Evolutionary conservation across 441 rosid genomes (phyloP).

Genomic region (Croton setiger): DNA sequence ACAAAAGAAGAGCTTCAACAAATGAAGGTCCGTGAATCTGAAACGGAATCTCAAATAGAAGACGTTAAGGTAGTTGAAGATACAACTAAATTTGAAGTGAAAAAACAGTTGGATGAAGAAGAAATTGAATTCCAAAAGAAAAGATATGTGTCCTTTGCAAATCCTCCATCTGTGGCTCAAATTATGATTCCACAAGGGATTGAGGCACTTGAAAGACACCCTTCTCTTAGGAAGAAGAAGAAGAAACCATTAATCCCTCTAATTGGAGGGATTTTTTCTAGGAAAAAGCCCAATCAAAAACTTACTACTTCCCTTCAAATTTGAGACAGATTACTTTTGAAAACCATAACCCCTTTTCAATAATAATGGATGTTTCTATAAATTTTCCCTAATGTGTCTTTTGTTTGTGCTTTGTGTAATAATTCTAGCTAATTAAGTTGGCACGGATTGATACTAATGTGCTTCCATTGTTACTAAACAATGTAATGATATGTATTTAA

Average conservation of each 20-base stretch:
- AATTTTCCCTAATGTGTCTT: neutral
- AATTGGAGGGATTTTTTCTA: slow-evolving; percentile 71
- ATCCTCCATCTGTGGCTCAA: slow-evolving; percentile 30
- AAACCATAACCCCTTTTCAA: neutral
- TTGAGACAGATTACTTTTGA: neutral
- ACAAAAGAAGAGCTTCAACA: slow-evolving; percentile 67
- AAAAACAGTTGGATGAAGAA: slow-evolving; percentile 13
- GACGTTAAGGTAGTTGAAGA: slow-evolving; percentile 40
- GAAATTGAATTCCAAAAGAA: slow-evolving; percentile 49
- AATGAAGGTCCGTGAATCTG: slow-evolving; percentile 35
- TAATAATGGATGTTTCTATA: neutral
- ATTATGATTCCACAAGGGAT: slow-evolving; percentile 37
- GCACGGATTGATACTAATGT: too few species aligned
- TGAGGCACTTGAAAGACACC: slow-evolving; percentile 59
- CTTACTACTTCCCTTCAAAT: slow-evolving; percentile 18
- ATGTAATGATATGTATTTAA: too few species aligned
- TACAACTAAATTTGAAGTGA: slow-evolving; percentile 27
- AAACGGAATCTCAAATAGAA: slow-evolving; percentile 40
- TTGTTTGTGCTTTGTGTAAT: neutral
- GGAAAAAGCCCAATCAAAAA: slow-evolving; percentile 44
- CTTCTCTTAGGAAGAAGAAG: slow-evolving; percentile 67
- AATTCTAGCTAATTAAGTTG: too few species aligned
- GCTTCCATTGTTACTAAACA: neutral
- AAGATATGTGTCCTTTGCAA: slow-evolving; percentile 33
- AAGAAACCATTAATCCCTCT: slow-evolving; percentile 79